Percentiles rank a stretch among this genome's conserved stretches.
Evolutionary conservation across 306 rosid genomes (phyloP).

Genomic region (Trifolium pratense): DNA sequence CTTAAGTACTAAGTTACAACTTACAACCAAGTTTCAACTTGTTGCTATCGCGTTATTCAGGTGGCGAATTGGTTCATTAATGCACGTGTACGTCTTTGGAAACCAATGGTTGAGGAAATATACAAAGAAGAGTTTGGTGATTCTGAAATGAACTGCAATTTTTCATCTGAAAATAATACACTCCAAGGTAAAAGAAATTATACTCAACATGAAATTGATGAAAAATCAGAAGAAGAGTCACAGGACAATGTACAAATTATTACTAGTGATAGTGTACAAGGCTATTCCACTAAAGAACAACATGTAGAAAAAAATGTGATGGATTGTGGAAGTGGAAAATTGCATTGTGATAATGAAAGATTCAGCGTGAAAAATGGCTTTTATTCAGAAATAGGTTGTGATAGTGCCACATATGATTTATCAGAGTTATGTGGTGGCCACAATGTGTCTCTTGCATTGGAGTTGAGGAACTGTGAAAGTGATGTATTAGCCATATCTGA

Average conservation of each 20-base stretch:
- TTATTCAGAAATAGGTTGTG: constrained; percentile 45
- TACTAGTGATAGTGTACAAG: constrained; percentile 39
- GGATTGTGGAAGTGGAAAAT: no score
- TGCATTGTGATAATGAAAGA: constrained; percentile 50
- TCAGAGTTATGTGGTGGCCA: constrained; percentile 59
- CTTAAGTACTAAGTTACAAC: no score
- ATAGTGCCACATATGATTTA: constrained; percentile 52
- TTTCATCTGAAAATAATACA: constrained; percentile 61
- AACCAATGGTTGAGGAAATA: constrained; percentile 98
- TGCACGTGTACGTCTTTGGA: constrained; percentile 97
- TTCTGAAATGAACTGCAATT: constrained; percentile 60
- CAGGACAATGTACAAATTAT: constrained; percentile 45
- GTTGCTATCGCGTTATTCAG: constrained; percentile 39
- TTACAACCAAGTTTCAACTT: background rate
- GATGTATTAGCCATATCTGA: constrained; percentile 53
- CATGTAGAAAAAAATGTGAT: constrained; percentile 31
- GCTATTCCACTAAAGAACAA: background rate
- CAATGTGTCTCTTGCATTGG: constrained; percentile 75
- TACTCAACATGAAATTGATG: constrained; percentile 45
- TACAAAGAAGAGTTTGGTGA: constrained; percentile 92
- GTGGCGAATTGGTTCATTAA: constrained; percentile 99
- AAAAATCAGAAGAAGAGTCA: constrained; percentile 49
- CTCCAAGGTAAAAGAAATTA: constrained; percentile 48
- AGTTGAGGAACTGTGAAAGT: constrained; percentile 77
- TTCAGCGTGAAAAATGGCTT: constrained; percentile 37